phyloP scores from a whole-genome alignment of 2,329 filamentous ascomycete genomes.

The Paradendryphiella salina region DNA sequence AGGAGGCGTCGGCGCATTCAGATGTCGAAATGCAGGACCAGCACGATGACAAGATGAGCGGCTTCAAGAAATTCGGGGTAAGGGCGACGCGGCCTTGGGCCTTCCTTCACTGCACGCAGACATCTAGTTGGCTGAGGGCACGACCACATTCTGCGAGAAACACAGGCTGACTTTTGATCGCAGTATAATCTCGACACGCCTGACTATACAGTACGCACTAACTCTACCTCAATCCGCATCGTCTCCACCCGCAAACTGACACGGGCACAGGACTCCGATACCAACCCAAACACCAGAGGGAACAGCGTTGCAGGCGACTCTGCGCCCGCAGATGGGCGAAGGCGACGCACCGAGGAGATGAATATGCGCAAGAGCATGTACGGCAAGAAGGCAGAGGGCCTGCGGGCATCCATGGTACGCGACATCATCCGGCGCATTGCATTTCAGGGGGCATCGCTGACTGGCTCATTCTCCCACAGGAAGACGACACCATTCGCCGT shows the following conservation, averaged over 20 bases:
- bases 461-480: conserved; percentile 56
- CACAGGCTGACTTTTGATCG: conserved; percentile 31
- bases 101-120: conserved; percentile 3
- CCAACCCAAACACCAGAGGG: conserved; percentile 68
- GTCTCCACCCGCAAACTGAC: conserved; percentile 24
- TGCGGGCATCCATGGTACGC: conserved; percentile 88
- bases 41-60: conserved; percentile 36
- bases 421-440: conserved; percentile 1
- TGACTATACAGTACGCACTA: conserved; percentile 59
- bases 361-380: conserved; percentile 90
- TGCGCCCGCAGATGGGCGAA: conserved; percentile 71
- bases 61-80: conserved; percentile 44
- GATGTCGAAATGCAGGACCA: conserved; percentile 47
- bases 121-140: conserved; percentile 2
- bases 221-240: not conserved
- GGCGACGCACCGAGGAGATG: conserved; percentile 81
- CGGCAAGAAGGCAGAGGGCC: conserved; percentile 88
- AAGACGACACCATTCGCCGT: conserved; percentile 90
- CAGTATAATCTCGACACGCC: conserved; percentile 62
- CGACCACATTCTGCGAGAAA: not conserved
- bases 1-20: conserved; percentile 45
- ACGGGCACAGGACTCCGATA: conserved; percentile 62
- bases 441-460: conserved; percentile 9
- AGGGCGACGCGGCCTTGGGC: conserved; percentile 19
- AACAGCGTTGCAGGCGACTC: conserved; percentile 83